Conservation (phyloP, 805 yeast species). For the Kluyveromyces lactis region DNA sequence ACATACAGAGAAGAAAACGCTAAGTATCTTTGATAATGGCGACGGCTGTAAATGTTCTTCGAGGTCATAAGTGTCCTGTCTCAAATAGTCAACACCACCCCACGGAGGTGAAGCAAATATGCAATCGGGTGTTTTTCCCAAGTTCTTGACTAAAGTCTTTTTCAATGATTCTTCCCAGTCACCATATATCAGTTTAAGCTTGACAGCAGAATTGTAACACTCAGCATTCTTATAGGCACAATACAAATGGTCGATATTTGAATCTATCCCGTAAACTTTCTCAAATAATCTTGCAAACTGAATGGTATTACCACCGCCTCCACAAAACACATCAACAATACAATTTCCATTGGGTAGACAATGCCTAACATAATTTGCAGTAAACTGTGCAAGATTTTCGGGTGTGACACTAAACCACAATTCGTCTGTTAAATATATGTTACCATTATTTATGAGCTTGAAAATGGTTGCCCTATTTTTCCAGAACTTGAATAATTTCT, state of each 20-base stretch:
- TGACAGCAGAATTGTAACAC: constrained; percentile 49
- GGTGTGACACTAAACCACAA: constrained; percentile 89
- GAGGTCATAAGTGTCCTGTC: constrained; percentile 38
- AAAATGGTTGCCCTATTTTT: constrained; percentile 51
- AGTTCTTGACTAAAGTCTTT: neutral
- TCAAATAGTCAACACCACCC: constrained; percentile 68
- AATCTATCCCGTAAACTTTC: constrained; percentile 54
- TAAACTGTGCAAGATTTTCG: constrained; percentile 56
- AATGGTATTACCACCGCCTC: constrained; percentile 82
- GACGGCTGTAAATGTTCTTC: constrained; percentile 39
- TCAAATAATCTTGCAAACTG: constrained; percentile 60
- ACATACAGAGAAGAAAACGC: constrained; percentile 34
- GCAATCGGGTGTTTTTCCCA: constrained; percentile 22
- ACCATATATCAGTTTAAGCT: constrained; percentile 40
- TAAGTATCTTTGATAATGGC: constrained; percentile 36
- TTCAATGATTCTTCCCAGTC: constrained; percentile 34
- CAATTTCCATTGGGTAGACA: constrained; percentile 42
- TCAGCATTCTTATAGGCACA: constrained; percentile 61
- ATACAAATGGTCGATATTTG: constrained; percentile 47
- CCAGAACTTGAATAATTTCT: constrained; percentile 46
- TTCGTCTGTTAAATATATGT: constrained; percentile 54
- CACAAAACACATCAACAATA: constrained; percentile 67
- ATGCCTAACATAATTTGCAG: constrained; percentile 44
- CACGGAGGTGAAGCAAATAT: constrained; percentile 80
- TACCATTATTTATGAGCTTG: constrained; percentile 54